Evolutionary conservation across 257 asterid species (phyloP).

Genomic region (Galeopsis tetrahit): DNA sequence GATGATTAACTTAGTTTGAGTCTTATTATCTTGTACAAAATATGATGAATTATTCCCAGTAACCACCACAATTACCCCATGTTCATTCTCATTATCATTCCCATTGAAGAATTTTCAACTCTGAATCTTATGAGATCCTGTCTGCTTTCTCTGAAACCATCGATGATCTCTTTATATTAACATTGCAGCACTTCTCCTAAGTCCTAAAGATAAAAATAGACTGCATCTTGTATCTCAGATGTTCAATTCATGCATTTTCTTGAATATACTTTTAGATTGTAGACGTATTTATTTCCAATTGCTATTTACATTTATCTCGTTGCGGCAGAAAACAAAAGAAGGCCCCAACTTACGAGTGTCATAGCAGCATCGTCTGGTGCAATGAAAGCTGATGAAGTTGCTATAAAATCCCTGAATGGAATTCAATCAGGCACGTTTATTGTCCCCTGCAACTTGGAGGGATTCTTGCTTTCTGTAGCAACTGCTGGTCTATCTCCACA

Average conservation of each 20-base stretch:
- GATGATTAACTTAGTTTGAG: too few relatives aligned
- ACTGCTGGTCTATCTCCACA: constrained; percentile 94
- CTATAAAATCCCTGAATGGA: constrained; percentile 66
- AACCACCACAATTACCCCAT: too few relatives aligned
- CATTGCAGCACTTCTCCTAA: neutral
- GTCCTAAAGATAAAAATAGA: neutral
- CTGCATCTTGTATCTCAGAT: neutral
- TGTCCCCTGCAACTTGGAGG: constrained; percentile 87
- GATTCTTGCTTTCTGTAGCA: constrained; percentile 67
- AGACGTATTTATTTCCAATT: neutral
- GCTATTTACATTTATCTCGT: constrained; percentile 16
- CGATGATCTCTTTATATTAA: neutral
- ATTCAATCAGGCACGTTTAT: constrained; percentile 68
- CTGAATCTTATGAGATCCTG: neutral
- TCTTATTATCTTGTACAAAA: too few relatives aligned
- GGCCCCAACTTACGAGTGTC: constrained; percentile 74
- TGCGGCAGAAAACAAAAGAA: constrained; percentile 74
- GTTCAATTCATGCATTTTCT: constrained; percentile 5
- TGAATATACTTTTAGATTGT: neutral
- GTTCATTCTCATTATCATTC: too few relatives aligned
- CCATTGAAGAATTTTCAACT: too few relatives aligned
- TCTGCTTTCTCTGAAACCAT: neutral
- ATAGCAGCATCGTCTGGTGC: constrained; percentile 93
- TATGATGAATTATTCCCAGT: too few relatives aligned
- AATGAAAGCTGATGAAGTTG: constrained; percentile 92